phyloP scores from a whole-genome alignment of 2,329 filamentous ascomycete genomes.

The Phyllosticta capitalensis region DNA sequence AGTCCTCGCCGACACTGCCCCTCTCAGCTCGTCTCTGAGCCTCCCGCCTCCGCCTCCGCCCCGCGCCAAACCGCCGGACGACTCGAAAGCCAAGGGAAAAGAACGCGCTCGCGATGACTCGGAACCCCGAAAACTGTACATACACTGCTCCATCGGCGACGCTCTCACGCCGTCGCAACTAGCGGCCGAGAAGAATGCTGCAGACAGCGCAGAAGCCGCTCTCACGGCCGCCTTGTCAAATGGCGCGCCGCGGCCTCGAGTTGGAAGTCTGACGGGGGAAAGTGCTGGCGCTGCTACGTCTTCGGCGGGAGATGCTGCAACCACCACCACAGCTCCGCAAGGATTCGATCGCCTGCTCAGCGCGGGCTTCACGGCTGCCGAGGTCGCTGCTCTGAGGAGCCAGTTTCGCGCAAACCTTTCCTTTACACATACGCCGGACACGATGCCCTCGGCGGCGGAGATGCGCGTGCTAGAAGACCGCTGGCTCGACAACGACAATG shows the following conservation, averaged over 20 bases:
- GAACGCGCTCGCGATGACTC: conserved; percentile 43
- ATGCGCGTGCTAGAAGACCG: conserved; percentile 74
- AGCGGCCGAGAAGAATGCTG: conserved; percentile 49
- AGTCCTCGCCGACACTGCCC: conserved; percentile 64
- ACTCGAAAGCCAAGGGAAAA: conserved; percentile 57
- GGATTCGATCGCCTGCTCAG: conserved; percentile 82
- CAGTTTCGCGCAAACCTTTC: conserved; percentile 84
- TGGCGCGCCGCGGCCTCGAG: conserved; percentile 8
- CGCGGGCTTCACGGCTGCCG: conserved; percentile 71
- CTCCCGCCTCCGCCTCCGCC: conserved; percentile 48
- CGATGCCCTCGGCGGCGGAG: conserved; percentile 70
- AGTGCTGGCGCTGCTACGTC: conserved; percentile 14
- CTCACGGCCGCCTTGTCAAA: conserved; percentile 18
- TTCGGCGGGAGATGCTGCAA: conserved; percentile 3
- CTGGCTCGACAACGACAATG: conserved; percentile 62
- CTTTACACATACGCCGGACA: conserved; percentile 74
- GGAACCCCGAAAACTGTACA: conserved; percentile 56
- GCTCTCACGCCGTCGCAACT: conserved; percentile 61
- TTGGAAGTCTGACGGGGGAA: conserved; percentile 7
- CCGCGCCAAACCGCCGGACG: conserved; percentile 22
- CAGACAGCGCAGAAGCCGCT: conserved; percentile 29
- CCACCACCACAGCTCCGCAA: conserved; percentile 50
- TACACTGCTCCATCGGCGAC: conserved; percentile 89
- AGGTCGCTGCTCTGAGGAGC: conserved; percentile 74
- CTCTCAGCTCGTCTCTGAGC: conserved; percentile 59